Base-by-base conservation (phyloP, 176 grass and related monocot species). In the Paspalum notatum region DNA sequence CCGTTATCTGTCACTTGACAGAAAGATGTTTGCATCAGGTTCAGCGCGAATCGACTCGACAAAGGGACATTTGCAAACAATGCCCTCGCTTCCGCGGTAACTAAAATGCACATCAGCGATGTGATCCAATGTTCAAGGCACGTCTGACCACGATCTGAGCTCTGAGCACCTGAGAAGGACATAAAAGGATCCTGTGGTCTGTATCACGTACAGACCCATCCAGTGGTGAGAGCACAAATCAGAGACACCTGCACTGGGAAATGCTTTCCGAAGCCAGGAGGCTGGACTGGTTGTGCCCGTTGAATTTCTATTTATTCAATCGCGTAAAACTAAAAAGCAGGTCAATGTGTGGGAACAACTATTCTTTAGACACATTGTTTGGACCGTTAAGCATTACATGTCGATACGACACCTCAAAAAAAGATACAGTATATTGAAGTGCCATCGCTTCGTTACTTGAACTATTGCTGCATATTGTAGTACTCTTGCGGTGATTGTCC, bases 1-100 rank as follows among this genome's bases (percentile, higher is more conserved):
- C 44, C 88, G 91, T 45, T 86, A 85, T 48, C 64, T 79, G 40
- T 86, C 88, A 66, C 38, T 88, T 21, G 85, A 93, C 17, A 88
- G 85, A 75, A 94, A 80, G 66, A 84, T 88, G 74, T 63, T 80
- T 61, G 74, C 65, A 21, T 78, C 85, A 63, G 83, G 78, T 63
- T 88, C 85, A 26, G 75, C 58, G 3, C 43, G 44, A 38, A 71
- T 87, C 26, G 85, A 87, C 5, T 18, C 64, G 0, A 46, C 66
- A 20, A 87, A 75, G 27, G 80, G 58, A 21, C 73, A 82, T 59
- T 76, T 70, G 61, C 78, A 77, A 51, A 71, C 74, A 13, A 47
- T 80, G 75, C 53, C 82, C 38, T 86, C 87, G 11, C 84, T 90
- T 85, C 81, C 81, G 2, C 78, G 84, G 68, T 87, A 87, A 44